Conservation (phyloP, 2,329 filamentous ascomycete genomes). For the Dactylellina drechsleri region DNA sequence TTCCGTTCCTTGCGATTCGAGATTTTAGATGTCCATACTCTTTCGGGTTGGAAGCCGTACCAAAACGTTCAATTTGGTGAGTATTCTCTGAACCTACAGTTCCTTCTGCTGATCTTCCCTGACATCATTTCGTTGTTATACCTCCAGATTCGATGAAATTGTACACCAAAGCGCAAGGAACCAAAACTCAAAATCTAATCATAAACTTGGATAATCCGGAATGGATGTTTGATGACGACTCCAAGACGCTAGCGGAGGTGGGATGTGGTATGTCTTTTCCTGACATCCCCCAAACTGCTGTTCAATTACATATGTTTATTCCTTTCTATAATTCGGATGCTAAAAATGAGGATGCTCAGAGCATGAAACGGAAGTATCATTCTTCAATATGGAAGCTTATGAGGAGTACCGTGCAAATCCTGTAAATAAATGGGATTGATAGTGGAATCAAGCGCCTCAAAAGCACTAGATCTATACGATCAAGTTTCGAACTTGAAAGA, state of each 20-base stretch:
- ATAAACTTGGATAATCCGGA: conserved; percentile 58
- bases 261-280: conserved; percentile 56
- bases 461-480: no score
- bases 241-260: conserved; percentile 56
- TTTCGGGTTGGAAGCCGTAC: conserved; percentile 53
- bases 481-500: no score
- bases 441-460: neutral
- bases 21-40: conserved; percentile 39
- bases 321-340: neutral
- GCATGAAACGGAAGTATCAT: conserved; percentile 59
- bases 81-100: neutral
- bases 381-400: conserved; percentile 58
- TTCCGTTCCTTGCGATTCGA: no score
- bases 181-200: conserved; percentile 59
- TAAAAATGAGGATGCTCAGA: conserved; percentile 35
- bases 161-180: conserved; percentile 59
- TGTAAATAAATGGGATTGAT: conserved; percentile 57
- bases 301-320: neutral
- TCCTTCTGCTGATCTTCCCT: neutral
- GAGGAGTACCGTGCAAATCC: conserved; percentile 57
- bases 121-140: neutral
- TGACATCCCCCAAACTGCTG: neutral
- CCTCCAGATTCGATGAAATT: conserved; percentile 58
- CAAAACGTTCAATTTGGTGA: conserved; percentile 50
- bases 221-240: conserved; percentile 57